Conservation (phyloP, 441 rosid species). For the Capsella rubella region DNA sequence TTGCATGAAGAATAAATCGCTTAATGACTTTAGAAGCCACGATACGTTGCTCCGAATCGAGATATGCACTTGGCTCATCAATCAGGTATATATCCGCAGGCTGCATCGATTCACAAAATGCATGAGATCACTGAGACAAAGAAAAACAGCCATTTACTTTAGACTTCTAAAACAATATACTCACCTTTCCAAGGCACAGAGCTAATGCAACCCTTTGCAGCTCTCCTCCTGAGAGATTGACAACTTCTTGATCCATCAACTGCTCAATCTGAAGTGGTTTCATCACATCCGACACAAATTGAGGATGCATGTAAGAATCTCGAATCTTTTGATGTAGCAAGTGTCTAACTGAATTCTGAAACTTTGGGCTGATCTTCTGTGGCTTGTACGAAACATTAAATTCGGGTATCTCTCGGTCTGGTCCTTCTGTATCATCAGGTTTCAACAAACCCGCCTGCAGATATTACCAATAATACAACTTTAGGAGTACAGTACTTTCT, state of each 20-base stretch:
- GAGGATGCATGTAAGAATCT: conserved; percentile 91
- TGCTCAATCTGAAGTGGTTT: conserved; percentile 97
- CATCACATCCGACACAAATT: conserved; percentile 96
- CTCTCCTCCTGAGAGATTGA: conserved; percentile 97
- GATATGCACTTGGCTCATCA: conserved; percentile 98
- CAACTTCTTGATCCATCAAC: conserved; percentile 93
- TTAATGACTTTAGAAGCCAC: conserved; percentile 96
- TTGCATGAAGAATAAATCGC: conserved; percentile 94
- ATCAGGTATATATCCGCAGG: conserved; percentile 97
- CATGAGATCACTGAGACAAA: conserved; percentile 34
- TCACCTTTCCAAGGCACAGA: conserved; percentile 96
- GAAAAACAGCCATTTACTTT: neutral
- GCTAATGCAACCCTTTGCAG: conserved; percentile 96
- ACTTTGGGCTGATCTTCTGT: conserved; percentile 91
- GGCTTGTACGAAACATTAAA: conserved; percentile 98
- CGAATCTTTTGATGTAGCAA: conserved; percentile 87
- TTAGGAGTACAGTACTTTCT: conserved; percentile 2
- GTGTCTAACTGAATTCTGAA: conserved; percentile 74
- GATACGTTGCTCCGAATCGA: conserved; percentile 97
- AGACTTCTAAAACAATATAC: conserved; percentile 10
- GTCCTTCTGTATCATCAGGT: conserved; percentile 75
- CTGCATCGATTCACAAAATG: conserved; percentile 54
- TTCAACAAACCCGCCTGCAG: conserved; percentile 86
- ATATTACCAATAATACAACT: conserved; percentile 17
- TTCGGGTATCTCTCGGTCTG: conserved; percentile 91